Conservation (phyloP, 2,329 filamentous ascomycete genomes). For the Fusarium cicatricum region DNA sequence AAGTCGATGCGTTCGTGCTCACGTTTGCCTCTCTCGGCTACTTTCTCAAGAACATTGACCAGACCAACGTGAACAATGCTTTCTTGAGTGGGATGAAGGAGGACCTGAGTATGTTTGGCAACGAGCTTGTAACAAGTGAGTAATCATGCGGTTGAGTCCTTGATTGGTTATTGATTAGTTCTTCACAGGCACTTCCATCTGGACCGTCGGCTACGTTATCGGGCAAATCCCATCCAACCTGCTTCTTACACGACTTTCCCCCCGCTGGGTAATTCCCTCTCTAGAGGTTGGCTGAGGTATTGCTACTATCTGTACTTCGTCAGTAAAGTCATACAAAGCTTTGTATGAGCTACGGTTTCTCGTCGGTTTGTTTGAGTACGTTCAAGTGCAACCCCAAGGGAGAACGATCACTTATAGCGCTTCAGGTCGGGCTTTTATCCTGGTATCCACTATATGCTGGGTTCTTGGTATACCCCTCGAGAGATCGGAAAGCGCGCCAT, state of each 20-base stretch:
- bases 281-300: slow-evolving; percentile 30
- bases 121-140: slow-evolving; percentile 37
- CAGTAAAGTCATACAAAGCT: slow-evolving; percentile 16
- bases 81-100: slow-evolving; percentile 37
- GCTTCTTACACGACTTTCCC: slow-evolving; percentile 21
- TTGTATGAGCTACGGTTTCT: slow-evolving; percentile 26
- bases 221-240: slow-evolving; percentile 28
- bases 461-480: slow-evolving; percentile 35
- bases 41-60: slow-evolving; percentile 50
- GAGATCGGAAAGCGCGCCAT: slow-evolving; percentile 33
- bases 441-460: slow-evolving; percentile 33
- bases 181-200: slow-evolving; percentile 19
- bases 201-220: slow-evolving; percentile 29
- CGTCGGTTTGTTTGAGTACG: slow-evolving; percentile 30
- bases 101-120: slow-evolving; percentile 30
- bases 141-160: not conserved
- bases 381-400: not conserved
- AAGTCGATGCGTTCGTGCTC: slow-evolving; percentile 47
- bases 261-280: slow-evolving; percentile 28
- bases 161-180: accelerated
- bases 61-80: slow-evolving; percentile 53
- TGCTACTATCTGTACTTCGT: slow-evolving; percentile 21
- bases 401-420: not conserved
- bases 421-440: slow-evolving; percentile 25
- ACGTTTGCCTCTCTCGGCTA: slow-evolving; percentile 47